Conservation (phyloP, 148 eudicot species). For the Linanthus parryae region DNA sequence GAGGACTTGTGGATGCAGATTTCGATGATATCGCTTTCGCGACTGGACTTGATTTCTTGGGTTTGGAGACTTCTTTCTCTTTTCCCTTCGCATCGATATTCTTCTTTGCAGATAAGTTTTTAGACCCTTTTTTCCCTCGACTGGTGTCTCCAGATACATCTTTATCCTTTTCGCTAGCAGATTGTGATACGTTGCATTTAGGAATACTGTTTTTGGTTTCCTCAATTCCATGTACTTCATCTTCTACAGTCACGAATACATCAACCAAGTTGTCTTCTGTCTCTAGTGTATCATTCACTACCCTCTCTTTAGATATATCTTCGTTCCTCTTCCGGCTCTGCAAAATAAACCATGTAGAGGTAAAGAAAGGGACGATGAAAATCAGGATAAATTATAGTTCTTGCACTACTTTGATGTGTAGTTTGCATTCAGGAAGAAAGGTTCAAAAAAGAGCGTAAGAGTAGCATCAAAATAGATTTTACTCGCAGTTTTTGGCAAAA, state of each 20-base stretch:
- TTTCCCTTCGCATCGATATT: conserved; percentile 42
- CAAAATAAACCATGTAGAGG: too few species aligned
- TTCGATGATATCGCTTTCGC: too few species aligned
- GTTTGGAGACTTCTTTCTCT: conserved; percentile 32
- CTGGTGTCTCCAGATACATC: conserved; percentile 30
- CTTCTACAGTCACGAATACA: conserved; percentile 22
- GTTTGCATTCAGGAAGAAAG: too few species aligned
- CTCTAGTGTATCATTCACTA: conserved; percentile 30
- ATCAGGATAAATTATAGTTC: too few species aligned
- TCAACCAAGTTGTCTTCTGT: conserved; percentile 69
- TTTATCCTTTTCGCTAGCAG: conserved; percentile 38
- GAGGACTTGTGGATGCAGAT: too few species aligned
- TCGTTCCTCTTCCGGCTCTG: conserved; percentile 38
- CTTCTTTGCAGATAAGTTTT: conserved; percentile 39
- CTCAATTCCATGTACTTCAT: conserved; percentile 36
- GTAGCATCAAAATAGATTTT: too few species aligned
- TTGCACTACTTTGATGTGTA: too few species aligned
- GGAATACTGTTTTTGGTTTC: conserved; percentile 47
- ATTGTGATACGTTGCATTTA: conserved; percentile 37
- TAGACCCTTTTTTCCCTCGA: conserved; percentile 43
- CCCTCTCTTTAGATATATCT: conserved; percentile 34
- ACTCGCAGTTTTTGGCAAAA: too few species aligned
- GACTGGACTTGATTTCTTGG: conserved; percentile 48
- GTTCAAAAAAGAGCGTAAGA: too few species aligned
- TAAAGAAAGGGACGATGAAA: too few species aligned